These are phyloP conservation scores for Mortierella sp. DNA, from an alignment of 371 early-diverging fungal genomes.

Conservation along the genomic window DNA sequence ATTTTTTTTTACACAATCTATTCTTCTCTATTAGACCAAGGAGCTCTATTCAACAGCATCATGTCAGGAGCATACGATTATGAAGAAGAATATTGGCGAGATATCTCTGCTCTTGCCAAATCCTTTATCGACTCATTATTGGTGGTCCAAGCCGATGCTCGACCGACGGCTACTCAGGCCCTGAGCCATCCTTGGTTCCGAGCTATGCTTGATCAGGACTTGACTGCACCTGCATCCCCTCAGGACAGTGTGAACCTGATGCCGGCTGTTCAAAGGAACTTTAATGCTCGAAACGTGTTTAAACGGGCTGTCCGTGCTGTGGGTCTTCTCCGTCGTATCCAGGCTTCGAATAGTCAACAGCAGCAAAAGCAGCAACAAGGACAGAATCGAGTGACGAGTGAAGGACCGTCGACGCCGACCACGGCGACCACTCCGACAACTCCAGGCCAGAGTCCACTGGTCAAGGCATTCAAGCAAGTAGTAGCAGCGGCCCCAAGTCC, in stretches of 20 bases:
- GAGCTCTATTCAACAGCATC: conserved; percentile 66
- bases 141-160: conserved; percentile 70
- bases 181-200: conserved; percentile 76
- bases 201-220: conserved; percentile 41
- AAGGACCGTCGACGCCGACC: not conserved
- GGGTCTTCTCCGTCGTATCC: conserved; percentile 31
- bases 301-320: conserved; percentile 67
- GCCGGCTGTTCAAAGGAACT: conserved; percentile 80
- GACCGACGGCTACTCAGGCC: conserved; percentile 78
- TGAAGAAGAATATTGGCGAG: conserved; percentile 82
- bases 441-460: not conserved
- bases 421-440: not conserved
- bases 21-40: conserved; percentile 54
- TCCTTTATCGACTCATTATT: conserved; percentile 80
- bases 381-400: too few relatives aligned
- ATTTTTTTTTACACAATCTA: not conserved
- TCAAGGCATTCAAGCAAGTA: too few relatives aligned
- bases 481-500: too few relatives aligned
- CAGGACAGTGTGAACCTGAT: conserved; percentile 63
- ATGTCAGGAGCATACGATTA: conserved; percentile 73
- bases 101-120: conserved; percentile 67
- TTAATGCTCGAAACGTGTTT: conserved; percentile 80
- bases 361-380: not conserved
- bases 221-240: conserved; percentile 41
- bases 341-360: conserved; percentile 8